Conservation (phyloP, 345 rosid genomes). For the Angophora floribunda region DNA sequence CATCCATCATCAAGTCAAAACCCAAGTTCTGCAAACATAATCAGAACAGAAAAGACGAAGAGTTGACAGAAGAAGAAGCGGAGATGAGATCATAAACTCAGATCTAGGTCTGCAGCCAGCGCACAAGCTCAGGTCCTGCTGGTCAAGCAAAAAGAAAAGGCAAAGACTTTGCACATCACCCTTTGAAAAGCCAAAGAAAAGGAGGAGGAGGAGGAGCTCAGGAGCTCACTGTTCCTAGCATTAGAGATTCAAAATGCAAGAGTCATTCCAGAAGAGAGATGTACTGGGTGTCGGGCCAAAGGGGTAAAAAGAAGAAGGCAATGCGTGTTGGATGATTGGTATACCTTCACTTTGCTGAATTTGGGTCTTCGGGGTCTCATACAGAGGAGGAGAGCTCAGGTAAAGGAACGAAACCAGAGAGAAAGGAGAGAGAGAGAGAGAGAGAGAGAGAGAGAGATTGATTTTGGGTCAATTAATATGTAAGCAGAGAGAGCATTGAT, state of each 20-base stretch:
- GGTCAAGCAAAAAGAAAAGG: background rate
- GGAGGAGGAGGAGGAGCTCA: background rate
- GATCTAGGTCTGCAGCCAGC: background rate
- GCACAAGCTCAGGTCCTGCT: background rate
- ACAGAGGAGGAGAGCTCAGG: background rate
- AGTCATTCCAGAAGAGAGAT: background rate
- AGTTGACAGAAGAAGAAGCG: background rate
- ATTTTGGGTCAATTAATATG: background rate
- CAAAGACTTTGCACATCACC: background rate
- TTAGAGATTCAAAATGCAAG: background rate
- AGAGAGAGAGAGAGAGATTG: background rate
- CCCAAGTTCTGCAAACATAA: background rate
- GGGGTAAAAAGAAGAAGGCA: constrained; percentile 6
- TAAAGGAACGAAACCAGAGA: background rate
- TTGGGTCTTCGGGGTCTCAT: constrained; percentile 16
- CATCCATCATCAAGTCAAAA: background rate
- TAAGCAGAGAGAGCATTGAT: background rate
- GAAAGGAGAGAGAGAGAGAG: background rate
- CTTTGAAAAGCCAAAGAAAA: background rate
- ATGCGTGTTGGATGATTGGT: background rate
- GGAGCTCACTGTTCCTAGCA: background rate
- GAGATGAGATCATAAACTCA: background rate
- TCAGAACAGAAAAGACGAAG: background rate
- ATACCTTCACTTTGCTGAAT: background rate
- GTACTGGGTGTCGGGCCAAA: background rate